Evolutionary conservation across 306 rosid genomes (phyloP), one percentile per base, ranked within the genome.

Genomic region (Malus sieversii): DNA sequence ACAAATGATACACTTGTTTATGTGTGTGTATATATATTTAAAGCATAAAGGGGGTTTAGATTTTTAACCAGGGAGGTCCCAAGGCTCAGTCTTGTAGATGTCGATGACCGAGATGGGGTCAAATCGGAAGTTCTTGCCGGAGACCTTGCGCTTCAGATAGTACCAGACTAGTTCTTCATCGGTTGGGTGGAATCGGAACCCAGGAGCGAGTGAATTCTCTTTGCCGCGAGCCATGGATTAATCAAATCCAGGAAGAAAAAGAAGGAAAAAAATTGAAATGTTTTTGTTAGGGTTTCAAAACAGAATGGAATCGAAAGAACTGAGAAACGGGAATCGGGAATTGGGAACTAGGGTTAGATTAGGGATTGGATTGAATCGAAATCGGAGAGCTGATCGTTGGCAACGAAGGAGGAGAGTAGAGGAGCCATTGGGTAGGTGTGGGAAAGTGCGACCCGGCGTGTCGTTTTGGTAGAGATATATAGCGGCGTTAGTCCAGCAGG

Each of bases 111-210:
- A 91, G 65, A 95, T 89, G 15, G 88, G 88, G 61, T 92, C 93
- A 35, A 84, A 65, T 0, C 81, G 90, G 75, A 80, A 65, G 13
- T 83, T 25, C 40, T 76, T 87, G 32, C 92, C 90, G 46, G 81
- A 75, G 70, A 92, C 80, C 83, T 87, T 86, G 25, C 96, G 96
- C 83, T 84, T 87, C 4, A 95, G 91, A 74, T 92, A 95, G 83
- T 77, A 91, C 5, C 86, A 74, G 27, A 94, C 86, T 6, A 95
- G 87, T 40, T 95, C 98, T 65, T 92, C 97, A 38, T 92, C 98
- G 2, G 98, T 95, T 4, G 98, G 98, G 72, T 95, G 96, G 81
- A 95, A 95, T 76, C 98, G 96, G 87, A 92, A 95, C 0, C 98
- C 98, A 1, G 98, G 98, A 35, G 88, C 88, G 8, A 89, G 83